phyloP scores from a whole-genome alignment of 495 filamentous ascomycete genomes.

The Massariosphaeria phaeospora region DNA sequence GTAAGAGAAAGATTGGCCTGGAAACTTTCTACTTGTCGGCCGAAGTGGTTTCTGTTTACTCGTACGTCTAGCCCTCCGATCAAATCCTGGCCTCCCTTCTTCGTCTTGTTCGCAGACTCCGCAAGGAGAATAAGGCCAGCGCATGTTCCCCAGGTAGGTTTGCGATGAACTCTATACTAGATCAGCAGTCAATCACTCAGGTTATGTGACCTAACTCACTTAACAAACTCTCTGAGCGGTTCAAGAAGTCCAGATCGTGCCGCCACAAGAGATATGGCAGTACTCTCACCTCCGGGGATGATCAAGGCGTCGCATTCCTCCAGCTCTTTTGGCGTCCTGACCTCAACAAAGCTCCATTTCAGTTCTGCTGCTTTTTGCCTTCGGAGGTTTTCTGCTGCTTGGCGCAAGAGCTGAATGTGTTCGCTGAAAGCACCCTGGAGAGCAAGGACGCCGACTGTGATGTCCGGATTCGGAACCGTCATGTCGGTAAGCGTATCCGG shows the following conservation, averaged over 20 bases:
- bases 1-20: slow-evolving; percentile 68
- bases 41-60: slow-evolving; percentile 94
- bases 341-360: slow-evolving; percentile 65
- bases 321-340: slow-evolving; percentile 71
- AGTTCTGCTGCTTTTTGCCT: slow-evolving; percentile 18
- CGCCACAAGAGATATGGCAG: slow-evolving; percentile 86
- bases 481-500: no score
- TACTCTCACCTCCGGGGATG: slow-evolving; percentile 92
- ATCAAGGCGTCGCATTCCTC: slow-evolving; percentile 73
- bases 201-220: slow-evolving; percentile 51
- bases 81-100: slow-evolving; percentile 86
- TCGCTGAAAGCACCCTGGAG: slow-evolving; percentile 92
- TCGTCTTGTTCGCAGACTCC: slow-evolving; percentile 81
- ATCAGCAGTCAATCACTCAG: slow-evolving; percentile 11
- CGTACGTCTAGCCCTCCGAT: slow-evolving; percentile 88
- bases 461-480: slow-evolving; percentile 19
- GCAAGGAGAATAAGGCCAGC: slow-evolving; percentile 89
- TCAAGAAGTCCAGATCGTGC: slow-evolving; percentile 73
- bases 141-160: slow-evolving; percentile 94
- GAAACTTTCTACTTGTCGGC: slow-evolving; percentile 90
- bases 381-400: slow-evolving; percentile 50
- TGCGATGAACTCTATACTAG: slow-evolving; percentile 52
- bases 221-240: slow-evolving; percentile 86
- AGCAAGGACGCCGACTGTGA: slow-evolving; percentile 80
- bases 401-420: slow-evolving; percentile 70